Percentiles rank a stretch among this genome's conserved stretches.
phyloP scores from a whole-genome alignment of 306 rosid species.

The Citrullus colocynthis region DNA sequence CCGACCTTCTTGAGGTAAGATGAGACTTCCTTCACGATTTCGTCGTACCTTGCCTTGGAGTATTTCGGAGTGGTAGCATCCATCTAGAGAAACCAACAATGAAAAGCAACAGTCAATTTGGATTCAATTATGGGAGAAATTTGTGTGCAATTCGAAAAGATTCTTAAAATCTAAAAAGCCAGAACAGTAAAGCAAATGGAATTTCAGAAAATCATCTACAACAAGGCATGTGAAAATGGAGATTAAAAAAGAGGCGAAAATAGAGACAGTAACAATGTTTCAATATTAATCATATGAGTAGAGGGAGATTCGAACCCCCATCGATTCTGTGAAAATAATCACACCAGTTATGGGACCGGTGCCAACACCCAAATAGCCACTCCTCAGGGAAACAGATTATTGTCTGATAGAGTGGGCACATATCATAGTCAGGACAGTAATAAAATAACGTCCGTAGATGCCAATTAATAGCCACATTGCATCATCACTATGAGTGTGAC shows the following conservation, averaged over 20 bases:
- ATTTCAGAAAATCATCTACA: not conserved
- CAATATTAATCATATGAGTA: not conserved
- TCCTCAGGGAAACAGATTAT: not conserved
- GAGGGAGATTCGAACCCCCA: constrained; percentile 9
- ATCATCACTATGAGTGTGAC: not conserved
- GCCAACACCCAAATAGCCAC: constrained; percentile 8
- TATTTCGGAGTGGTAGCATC: constrained; percentile 55
- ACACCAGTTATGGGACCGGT: not conserved
- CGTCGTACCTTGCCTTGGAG: constrained; percentile 37
- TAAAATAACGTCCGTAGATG: not conserved
- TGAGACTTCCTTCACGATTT: constrained; percentile 13
- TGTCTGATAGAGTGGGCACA: not conserved
- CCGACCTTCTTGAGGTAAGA: constrained; percentile 54
- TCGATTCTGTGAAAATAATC: not conserved
- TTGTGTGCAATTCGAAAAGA: not conserved
- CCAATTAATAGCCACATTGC: not conserved
- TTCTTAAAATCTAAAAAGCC: not conserved
- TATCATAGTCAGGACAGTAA: not conserved
- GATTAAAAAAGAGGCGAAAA: not conserved
- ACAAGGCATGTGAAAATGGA: too few species aligned
- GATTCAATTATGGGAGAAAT: not conserved
- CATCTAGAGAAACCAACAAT: not conserved
- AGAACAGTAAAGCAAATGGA: not conserved
- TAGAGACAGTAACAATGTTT: too few species aligned
- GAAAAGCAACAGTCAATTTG: too few species aligned